Conservation (phyloP, 441 rosid species). For the Adansonia gregorii region DNA sequence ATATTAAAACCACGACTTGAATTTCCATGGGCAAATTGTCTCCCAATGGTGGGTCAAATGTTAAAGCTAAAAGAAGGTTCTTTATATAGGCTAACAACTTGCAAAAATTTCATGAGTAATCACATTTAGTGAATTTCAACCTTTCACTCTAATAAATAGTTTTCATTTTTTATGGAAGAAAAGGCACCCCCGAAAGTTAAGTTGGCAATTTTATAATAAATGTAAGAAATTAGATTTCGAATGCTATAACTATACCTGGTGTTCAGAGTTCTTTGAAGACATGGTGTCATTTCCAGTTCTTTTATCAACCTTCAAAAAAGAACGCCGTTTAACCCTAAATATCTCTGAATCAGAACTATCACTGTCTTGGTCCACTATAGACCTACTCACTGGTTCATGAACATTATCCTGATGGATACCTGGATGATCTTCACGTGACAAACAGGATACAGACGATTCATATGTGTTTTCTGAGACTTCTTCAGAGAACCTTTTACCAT, state of each 20-base stretch:
- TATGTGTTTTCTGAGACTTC: constrained; percentile 44
- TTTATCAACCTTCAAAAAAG: constrained; percentile 63
- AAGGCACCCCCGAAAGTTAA: neutral
- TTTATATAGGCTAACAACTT: neutral
- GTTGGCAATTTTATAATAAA: neutral
- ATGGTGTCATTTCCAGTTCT: constrained; percentile 44
- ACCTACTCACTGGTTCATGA: constrained; percentile 38
- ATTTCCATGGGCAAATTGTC: neutral
- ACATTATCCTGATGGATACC: too few relatives aligned
- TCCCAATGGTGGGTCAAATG: neutral
- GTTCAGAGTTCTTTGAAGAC: constrained; percentile 46
- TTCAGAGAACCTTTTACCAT: constrained; percentile 38
- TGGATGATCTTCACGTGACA: constrained; percentile 42
- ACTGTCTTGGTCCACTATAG: constrained; percentile 47
- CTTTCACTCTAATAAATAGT: neutral
- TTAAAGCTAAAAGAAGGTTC: neutral
- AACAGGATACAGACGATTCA: constrained; percentile 43
- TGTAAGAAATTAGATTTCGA: neutral
- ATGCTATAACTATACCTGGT: constrained; percentile 48
- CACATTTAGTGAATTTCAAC: too few relatives aligned
- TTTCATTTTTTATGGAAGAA: neutral
- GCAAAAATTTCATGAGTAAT: too few relatives aligned
- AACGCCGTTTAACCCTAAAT: constrained; percentile 91
- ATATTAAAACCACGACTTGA: neutral
- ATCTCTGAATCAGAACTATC: constrained; percentile 86